A percentile compares a stretch with the other conserved stretches of the same genome.
Conservation (phyloP, 306 rosid genomes). For the Cercis canadensis region DNA sequence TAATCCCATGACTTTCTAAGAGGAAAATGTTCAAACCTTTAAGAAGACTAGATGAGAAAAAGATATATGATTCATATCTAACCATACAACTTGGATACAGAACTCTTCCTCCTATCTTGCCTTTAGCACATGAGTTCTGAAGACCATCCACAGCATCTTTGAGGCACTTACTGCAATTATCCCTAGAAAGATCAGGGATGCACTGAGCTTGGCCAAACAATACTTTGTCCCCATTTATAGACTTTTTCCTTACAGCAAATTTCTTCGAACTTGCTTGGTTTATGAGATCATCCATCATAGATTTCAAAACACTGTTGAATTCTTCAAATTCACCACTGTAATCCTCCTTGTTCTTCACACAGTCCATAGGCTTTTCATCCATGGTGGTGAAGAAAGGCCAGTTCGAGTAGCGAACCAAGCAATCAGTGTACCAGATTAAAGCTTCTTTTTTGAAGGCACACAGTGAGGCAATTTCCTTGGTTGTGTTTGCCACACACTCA, state of each 20-base stretch:
- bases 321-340: conserved; percentile 8
- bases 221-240: background rate
- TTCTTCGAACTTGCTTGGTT: conserved; percentile 3
- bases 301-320: background rate
- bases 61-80: conserved; percentile 30
- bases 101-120: conserved; percentile 36
- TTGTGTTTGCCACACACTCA: conserved; percentile 33
- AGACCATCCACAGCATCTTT: conserved; percentile 33
- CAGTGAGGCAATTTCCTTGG: conserved; percentile 9
- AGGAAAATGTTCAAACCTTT: conserved; percentile 30
- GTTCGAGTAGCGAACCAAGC: conserved; percentile 3
- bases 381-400: conserved; percentile 2
- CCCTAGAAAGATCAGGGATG: conserved; percentile 18
- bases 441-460: conserved; percentile 34
- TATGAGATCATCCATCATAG: background rate
- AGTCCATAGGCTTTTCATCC: conserved; percentile 30
- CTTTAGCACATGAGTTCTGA: conserved; percentile 33
- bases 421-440: conserved; percentile 31
- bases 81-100: conserved; percentile 41
- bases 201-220: conserved; percentile 42
- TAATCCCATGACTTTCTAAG: too few relatives aligned
- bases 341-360: conserved; percentile 12
- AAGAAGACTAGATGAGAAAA: background rate
- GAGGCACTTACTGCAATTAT: conserved; percentile 3
- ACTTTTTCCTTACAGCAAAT: background rate